Percentiles rank a stretch among this genome's conserved stretches.
Conservation (phyloP, 257 asterid genomes). For the Gentiana dahurica region DNA sequence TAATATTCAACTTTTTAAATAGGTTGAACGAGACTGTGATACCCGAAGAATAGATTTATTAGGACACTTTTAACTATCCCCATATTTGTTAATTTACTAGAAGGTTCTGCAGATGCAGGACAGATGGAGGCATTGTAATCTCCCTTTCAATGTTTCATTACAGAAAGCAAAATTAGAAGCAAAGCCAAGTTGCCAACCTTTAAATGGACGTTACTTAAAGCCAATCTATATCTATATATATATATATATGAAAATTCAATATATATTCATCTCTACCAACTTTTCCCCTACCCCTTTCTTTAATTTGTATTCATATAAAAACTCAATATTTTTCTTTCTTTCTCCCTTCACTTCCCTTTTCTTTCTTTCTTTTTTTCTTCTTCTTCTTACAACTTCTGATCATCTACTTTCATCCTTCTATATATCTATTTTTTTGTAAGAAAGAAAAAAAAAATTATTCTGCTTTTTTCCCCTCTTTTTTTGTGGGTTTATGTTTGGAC, state of each 20-base stretch:
- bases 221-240: slow-evolving; percentile 4
- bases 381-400: not conserved
- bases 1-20: too few species aligned
- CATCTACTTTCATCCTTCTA: not conserved
- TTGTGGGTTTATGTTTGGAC: not conserved
- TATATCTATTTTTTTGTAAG: not conserved
- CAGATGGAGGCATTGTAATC: too few species aligned
- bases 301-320: not conserved
- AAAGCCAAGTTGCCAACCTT: slow-evolving; percentile 11
- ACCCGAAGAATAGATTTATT: too few species aligned
- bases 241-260: too few species aligned
- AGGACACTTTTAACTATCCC: too few species aligned
- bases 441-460: not conserved
- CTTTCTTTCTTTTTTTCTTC: not conserved
- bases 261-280: not conserved
- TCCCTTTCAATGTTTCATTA: too few species aligned
- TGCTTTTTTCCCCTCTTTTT: not conserved
- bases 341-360: not conserved
- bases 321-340: not conserved
- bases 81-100: too few species aligned
- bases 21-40: too few species aligned
- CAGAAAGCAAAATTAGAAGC: not conserved
- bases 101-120: too few species aligned
- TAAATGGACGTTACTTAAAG: slow-evolving; percentile 11
- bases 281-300: slow-evolving; percentile 2